Conservation (phyloP, 1,139 yeast species). For the Nakaseomyces nivariensis region DNA sequence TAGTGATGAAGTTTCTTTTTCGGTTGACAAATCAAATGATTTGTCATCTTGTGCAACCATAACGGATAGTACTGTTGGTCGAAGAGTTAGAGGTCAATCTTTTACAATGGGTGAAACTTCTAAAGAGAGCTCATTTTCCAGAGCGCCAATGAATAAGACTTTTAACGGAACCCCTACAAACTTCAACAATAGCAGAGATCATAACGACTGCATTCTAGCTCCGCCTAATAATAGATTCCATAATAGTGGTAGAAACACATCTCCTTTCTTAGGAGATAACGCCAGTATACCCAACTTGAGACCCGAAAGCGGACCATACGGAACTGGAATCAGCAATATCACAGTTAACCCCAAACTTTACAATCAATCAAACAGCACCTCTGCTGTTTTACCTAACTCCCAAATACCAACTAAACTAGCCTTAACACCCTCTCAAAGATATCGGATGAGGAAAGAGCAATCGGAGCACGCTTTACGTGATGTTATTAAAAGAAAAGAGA, state of each 20-base stretch:
- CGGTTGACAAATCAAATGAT: background rate
- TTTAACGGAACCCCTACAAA: background rate
- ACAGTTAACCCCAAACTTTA: background rate
- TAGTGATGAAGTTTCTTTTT: background rate
- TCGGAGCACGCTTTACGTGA: constrained; percentile 29
- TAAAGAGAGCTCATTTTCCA: background rate
- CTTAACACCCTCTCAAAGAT: constrained; percentile 34
- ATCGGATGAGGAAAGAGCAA: constrained; percentile 31
- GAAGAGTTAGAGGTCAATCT: background rate
- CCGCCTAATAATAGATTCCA: background rate
- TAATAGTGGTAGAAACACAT: background rate
- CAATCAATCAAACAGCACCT: constrained; percentile 20
- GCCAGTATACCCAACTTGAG: background rate
- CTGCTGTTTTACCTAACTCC: constrained; percentile 14
- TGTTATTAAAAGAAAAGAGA: constrained; percentile 31
- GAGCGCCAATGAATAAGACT: background rate
- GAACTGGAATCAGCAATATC: background rate
- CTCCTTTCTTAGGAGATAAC: background rate
- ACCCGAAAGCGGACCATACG: background rate
- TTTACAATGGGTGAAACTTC: background rate
- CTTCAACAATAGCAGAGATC: background rate
- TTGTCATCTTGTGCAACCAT: background rate
- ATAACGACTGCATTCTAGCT: background rate
- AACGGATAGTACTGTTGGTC: background rate
- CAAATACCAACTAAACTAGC: constrained; percentile 10